These are phyloP conservation scores for Pleurotus cornucopiae DNA, from an alignment of 768 basidiomycete species.

Conservation along the genomic window DNA sequence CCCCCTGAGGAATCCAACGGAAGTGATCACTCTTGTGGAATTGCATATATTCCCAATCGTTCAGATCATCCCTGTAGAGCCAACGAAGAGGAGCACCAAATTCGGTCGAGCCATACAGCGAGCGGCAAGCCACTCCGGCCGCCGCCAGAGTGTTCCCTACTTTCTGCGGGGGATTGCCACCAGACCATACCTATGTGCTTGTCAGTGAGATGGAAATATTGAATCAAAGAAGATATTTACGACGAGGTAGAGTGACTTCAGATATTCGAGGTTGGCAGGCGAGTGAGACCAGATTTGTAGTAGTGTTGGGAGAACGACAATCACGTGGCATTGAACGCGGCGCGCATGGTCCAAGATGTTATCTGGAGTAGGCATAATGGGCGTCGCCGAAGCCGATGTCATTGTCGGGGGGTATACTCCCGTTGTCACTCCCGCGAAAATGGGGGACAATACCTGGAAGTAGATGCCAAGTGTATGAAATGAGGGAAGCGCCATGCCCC, in stretches of 20 bases:
- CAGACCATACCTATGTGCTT: conserved; percentile 23
- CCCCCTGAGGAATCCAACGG: conserved; percentile 24
- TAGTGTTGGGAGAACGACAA: conserved; percentile 34
- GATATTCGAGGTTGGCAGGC: conserved; percentile 18
- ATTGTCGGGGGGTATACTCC: conserved; percentile 29
- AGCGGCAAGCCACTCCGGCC: conserved; percentile 27
- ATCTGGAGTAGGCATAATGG: conserved; percentile 32
- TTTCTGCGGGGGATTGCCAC: conserved; percentile 31
- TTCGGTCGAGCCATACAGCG: conserved; percentile 36
- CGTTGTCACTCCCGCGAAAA: conserved; percentile 20
- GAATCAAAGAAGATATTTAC: conserved; percentile 10
- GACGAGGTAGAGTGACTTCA: conserved; percentile 19
- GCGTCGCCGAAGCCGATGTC: conserved; percentile 17
- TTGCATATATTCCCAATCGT: conserved; percentile 29
- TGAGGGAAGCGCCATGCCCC: conserved; percentile 29
- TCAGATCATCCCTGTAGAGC: conserved; percentile 11
- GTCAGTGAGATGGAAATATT: conserved; percentile 1
- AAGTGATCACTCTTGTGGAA: conserved; percentile 14
- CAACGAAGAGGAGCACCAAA: conserved; percentile 19
- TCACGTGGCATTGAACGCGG: conserved; percentile 19
- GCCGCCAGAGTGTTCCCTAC: conserved; percentile 29
- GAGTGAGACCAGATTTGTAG: conserved; percentile 33
- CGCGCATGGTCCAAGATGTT: conserved; percentile 32
- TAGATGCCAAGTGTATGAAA: conserved; percentile 33
- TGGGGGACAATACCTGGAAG: conserved; percentile 24